Base-by-base conservation (phyloP, 1,139 yeast species). In the Arxiozyma heterogenica region DNA sequence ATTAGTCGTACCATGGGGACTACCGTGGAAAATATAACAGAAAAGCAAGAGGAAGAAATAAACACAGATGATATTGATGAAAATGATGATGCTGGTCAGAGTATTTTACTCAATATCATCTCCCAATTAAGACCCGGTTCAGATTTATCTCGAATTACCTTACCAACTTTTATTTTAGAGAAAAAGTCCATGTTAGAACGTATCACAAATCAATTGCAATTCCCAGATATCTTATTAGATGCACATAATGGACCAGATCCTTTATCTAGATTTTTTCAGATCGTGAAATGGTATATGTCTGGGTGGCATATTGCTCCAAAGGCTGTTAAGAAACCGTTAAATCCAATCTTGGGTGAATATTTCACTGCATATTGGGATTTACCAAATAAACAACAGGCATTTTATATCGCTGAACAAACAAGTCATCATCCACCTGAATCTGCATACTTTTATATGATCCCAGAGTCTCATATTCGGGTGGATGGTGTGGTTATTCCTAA, bases 341-440 rank as follows among this genome's bases (percentile, higher is more conserved):
- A 93, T 64, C 98, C 98, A 0, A 90, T 94, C 7, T 71, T 93
- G 38, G 98, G 98, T 34, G 98, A 93, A 68, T 78, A 84, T 61
- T 93, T 89, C 68, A 78, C 87, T 20, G 86, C 96, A 65, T 91
- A 86, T 67, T 93, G 98, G 98, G 94, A 89, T 62, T 73, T 88
- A 52, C 82, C 93, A 15, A 82, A 86, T 54, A 78, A 75, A 25
- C 80, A 76, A 25, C 77, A 79, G 50, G 96, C 97, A 0, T 91
- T 78, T 65, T 94, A 91, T 67, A 72, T 93, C 17, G 78, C 98
- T 0, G 98, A 93, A 69, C 98, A 93, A 70, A 89, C 96, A 0
- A 87, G 96, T 23, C 98, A 93, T 65, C 98, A 93, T 68, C 98
- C 98, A n/a, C 98, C 98, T 9, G 86, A 93, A 67, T 88, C 97